Base-by-base conservation (phyloP, 2,329 filamentous ascomycete species). In the Beauveria bassiana region DNA sequence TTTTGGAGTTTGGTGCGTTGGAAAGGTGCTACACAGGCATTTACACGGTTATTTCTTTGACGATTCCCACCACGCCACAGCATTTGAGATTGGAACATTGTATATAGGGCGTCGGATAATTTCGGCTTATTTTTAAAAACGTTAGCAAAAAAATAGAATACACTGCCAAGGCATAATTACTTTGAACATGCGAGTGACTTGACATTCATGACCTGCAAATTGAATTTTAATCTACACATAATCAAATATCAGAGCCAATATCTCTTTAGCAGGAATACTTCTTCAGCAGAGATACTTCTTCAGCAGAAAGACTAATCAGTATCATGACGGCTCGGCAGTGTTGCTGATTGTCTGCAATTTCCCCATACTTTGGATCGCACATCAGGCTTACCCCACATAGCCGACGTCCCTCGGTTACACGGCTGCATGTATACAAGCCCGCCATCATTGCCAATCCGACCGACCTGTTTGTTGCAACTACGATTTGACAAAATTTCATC, bases 51-150 rank as follows among this genome's bases (percentile, higher is more conserved):
- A 46, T 43, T 34, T 46, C 38, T 51, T 31, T 56, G 26, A 61
- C 46, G 60, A 61, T 61, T 61, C 60, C 60, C 60, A 61, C 53
- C 53, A 57, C 58, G 50, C 49, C 57, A 53, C 58, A 60, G 58
- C 58, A 60, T 54, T 54, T 53, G 50, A 60, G 58, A 54, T 54
- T 60, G 58, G 14, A 31, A 28, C 16, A 42, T 46, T 54, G 40
- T 42, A 53, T 5, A 53, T 5, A 40, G 9, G 58, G 58, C 50
- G 58, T 60, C 58, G 22, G 43, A 31, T 45, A 43, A 31, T 51
- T 43, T 49, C 14, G 34, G 34, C 34, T 49, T 18, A 16, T 43
- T 26, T 45, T 28, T 5, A 51, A 40, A 12, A n/a, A 7, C 16
- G 24, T 28, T 14, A 3, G 2, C 9, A 34, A 20, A 28, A 51